Evolutionary conservation across 2,329 filamentous ascomycete species (phyloP).

Genomic region (Aspergillus pseudoterreus): DNA sequence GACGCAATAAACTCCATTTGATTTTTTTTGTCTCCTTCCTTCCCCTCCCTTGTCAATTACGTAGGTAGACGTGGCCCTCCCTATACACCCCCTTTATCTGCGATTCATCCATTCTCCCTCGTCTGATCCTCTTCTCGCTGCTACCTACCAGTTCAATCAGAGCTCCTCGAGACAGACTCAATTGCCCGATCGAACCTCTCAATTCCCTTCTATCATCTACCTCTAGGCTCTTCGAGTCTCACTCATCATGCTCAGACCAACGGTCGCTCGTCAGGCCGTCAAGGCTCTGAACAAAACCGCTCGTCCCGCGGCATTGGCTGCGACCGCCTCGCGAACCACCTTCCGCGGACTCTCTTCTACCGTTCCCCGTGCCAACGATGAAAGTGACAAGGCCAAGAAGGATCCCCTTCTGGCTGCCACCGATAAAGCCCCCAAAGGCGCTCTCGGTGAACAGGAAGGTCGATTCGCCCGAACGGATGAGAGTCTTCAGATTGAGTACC

Average conservation of each 20-base stretch:
- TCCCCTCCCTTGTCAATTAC: not conserved
- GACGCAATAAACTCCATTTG: not conserved
- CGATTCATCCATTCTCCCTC: not conserved
- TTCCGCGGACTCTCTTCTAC: constrained; percentile 30
- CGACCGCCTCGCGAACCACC: constrained; percentile 13
- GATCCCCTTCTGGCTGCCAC: constrained; percentile 25
- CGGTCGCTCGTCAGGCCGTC: constrained; percentile 23
- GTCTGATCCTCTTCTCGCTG: not conserved
- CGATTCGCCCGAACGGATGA: constrained; percentile 77
- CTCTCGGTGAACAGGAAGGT: constrained; percentile 52
- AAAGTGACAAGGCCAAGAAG: constrained; percentile 21
- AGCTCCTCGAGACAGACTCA: not conserved
- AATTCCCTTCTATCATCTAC: not conserved
- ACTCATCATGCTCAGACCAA: constrained; percentile 27
- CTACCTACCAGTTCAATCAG: not conserved
- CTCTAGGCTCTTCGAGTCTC: not conserved
- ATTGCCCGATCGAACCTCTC: not conserved
- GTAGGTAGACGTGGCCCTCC: not conserved
- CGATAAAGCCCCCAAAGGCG: constrained; percentile 27
- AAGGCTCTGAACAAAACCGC: constrained; percentile 18
- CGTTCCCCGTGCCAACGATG: constrained; percentile 19
- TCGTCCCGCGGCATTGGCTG: constrained; percentile 18
- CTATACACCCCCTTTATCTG: not conserved
- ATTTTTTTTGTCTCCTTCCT: not conserved
- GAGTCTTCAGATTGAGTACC: constrained; percentile 73